phyloP scores from a whole-genome alignment of 257 asterid genomes.

The Gentiana macrophylla region DNA sequence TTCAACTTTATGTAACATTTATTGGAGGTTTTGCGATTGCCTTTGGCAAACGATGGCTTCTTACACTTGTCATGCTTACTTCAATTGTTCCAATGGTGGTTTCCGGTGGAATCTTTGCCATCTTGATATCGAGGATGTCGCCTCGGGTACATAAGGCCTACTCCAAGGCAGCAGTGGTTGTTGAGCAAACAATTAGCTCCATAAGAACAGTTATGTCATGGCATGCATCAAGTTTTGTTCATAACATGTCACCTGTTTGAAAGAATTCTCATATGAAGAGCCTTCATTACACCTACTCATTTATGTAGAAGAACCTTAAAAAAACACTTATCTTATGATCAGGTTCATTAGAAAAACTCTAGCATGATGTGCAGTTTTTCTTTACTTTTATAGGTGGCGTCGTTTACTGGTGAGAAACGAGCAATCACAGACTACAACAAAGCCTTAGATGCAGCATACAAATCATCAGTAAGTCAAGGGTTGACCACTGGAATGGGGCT shows the following conservation, averaged over 20 bases:
- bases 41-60: slow-evolving; percentile 53
- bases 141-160: slow-evolving; percentile 39
- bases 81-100: slow-evolving; percentile 39
- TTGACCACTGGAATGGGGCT: slow-evolving; percentile 57
- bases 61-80: slow-evolving; percentile 44
- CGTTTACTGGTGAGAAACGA: slow-evolving; percentile 53
- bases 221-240: neutral
- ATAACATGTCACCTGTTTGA: neutral
- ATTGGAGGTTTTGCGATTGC: slow-evolving; percentile 56
- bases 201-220: slow-evolving; percentile 42
- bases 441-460: slow-evolving; percentile 42
- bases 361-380: no score
- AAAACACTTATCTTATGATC: neutral
- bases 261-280: neutral
- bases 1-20: slow-evolving; percentile 41
- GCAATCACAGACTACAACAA: slow-evolving; percentile 39
- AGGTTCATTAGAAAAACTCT: no score
- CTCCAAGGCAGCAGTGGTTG: slow-evolving; percentile 51
- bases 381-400: slow-evolving; percentile 36
- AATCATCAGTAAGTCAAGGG: slow-evolving; percentile 43
- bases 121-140: slow-evolving; percentile 22
- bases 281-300: no score
- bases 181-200: slow-evolving; percentile 50
- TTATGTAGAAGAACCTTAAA: no score
- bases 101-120: neutral